A percentile compares a stretch with the other conserved stretches of the same genome.
Conservation (phyloP, 1,284 basidiomycete species). For the Veloboletus limbatus region DNA sequence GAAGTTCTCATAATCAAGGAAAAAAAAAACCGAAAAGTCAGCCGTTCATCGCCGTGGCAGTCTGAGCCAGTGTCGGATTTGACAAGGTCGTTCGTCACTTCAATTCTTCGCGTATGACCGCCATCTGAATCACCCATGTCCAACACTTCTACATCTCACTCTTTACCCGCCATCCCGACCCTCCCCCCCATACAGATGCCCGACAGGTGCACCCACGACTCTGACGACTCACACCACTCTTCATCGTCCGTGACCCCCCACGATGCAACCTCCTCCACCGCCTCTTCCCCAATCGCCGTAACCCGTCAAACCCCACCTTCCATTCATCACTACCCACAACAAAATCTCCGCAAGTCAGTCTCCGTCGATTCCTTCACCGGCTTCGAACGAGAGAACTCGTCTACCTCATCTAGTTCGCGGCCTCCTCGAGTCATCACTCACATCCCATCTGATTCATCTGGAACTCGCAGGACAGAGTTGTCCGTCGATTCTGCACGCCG, state of each 20-base stretch:
- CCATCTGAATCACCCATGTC: constrained; percentile 24
- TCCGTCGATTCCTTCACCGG: constrained; percentile 72
- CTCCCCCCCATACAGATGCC: constrained; percentile 48
- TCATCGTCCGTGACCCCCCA: constrained; percentile 32
- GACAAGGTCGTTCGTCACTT: no score
- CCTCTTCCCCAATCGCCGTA: constrained; percentile 25
- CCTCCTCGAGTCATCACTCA: constrained; percentile 36
- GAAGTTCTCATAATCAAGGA: constrained; percentile 29
- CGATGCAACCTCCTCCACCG: constrained; percentile 35
- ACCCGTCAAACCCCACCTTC: constrained; percentile 10
- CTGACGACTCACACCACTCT: constrained; percentile 11
- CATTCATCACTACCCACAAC: constrained; percentile 23
- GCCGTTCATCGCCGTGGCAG: no score
- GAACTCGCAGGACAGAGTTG: constrained; percentile 21
- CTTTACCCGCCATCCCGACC: constrained; percentile 43
- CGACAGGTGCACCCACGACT: constrained; percentile 23
- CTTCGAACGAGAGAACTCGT: constrained; percentile 39
- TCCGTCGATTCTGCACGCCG: constrained; percentile 28
- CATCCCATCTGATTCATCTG: constrained; percentile 17
- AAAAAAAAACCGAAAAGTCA: constrained; percentile 12
- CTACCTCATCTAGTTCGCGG: constrained; percentile 34
- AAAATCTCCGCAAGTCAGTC: constrained; percentile 61
- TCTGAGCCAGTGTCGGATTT: no score
- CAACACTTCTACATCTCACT: constrained; percentile 20
- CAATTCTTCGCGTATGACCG: constrained; percentile 22